A percentile compares a stretch with the other conserved stretches of the same genome.
These are phyloP conservation scores for Mycotypha africana DNA, from an alignment of 371 early-diverging fungal species.

Conservation along the genomic window DNA sequence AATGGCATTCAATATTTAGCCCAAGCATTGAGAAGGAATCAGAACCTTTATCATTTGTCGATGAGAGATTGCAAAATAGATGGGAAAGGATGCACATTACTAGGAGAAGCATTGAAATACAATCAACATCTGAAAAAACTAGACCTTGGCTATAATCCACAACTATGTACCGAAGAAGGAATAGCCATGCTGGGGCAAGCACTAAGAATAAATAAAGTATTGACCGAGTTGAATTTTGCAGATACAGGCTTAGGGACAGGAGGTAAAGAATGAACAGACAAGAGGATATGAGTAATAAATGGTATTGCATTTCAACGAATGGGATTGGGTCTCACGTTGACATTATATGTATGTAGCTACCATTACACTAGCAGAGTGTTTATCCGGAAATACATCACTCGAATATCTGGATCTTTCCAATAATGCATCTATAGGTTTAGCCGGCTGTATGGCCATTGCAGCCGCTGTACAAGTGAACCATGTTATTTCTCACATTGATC, in stretches of 20 bases:
- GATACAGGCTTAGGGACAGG: conserved; percentile 58
- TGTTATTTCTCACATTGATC: conserved; percentile 64
- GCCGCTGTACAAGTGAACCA: conserved; percentile 69
- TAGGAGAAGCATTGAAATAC: conserved; percentile 62
- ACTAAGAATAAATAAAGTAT: conserved; percentile 55
- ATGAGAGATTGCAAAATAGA: conserved; percentile 57
- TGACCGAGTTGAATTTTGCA: conserved; percentile 60
- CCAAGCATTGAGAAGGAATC: conserved; percentile 55
- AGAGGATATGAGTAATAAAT: too few relatives aligned
- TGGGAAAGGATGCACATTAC: conserved; percentile 35
- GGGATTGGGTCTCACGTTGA: neutral
- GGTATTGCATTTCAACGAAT: neutral
- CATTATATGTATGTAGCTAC: conserved; percentile 31
- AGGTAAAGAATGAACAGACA: conserved; percentile 40
- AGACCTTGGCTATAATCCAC: conserved; percentile 40
- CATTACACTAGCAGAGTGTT: conserved; percentile 72
- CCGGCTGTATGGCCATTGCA: conserved; percentile 74
- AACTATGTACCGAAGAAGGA: too few relatives aligned
- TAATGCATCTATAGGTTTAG: conserved; percentile 69
- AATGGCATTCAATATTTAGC: conserved; percentile 58
- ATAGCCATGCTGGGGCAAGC: too few relatives aligned
- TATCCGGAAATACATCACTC: conserved; percentile 68
- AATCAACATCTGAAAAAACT: conserved; percentile 38
- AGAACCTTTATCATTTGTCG: conserved; percentile 39
- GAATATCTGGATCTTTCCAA: conserved; percentile 66